Base-by-base conservation (phyloP, 148 eudicot species). In the Heliosperma pusillum region DNA sequence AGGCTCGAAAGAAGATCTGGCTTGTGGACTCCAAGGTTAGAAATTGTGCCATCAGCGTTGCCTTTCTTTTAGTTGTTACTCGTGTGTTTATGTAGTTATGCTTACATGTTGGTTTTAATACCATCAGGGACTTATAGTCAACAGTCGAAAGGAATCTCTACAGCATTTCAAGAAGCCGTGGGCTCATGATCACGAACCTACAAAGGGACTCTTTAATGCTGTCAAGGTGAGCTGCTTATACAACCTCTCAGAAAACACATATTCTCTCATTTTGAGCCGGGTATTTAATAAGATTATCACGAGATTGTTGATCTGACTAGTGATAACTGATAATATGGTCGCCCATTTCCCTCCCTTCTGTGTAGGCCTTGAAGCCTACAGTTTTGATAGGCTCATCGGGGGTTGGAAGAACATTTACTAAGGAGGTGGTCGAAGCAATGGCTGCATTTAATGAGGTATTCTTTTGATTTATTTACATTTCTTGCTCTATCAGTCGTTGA, bases 361-460 rank as follows among this genome's bases (percentile, higher is more conserved):
- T 69, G 74, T 80, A 95, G 98, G 74, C 86, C 50, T 88, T 96
- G 77, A 96, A 89, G 78, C 99, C 99, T 42, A 96, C 97, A 27
- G 91, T 92, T 73, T 82, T 96, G 87, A 95, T 95, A 52, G 97
- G 98, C 77, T 89, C 98, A 45, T 95, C 98, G 0, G 98, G 98
- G 73, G 97, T 82, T 17, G 98, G 98, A 57, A 85, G 85, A 80
- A 95, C 92, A 50, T 96, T 96, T 67, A 92, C 97, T 1, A 96
- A 90, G 88, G 97, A 96, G 77, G 93, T 96, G 52, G 80, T 96
- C 67, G 91, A 92, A 80, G 83, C 90, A 61, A 96, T 96, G 99
- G 69, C 94, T 66, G 82, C 91, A 26, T 77, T 86, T 59, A 96
- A 90, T 76, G 93, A 92, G 97, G 99, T 96, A 81, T 58, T 42